Evolutionary conservation across 73 alveolate genomes (phyloP).

Genomic region (Effrenium voratum): DNA sequence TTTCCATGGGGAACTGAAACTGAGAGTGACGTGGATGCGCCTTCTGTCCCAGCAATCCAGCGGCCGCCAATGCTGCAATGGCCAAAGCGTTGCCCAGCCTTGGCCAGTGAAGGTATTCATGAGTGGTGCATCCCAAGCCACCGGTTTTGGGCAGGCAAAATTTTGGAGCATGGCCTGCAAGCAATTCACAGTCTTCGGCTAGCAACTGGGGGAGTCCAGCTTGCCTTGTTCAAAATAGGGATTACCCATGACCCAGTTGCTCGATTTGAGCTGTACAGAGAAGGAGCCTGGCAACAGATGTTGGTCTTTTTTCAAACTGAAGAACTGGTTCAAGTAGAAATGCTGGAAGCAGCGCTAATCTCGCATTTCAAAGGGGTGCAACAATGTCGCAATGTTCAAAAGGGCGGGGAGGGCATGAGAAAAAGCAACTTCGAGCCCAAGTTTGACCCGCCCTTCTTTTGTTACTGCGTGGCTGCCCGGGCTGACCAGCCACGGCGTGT

Average conservation of each 20-base stretch:
- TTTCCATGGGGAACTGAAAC: conserved; percentile 26
- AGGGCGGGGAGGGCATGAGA: conserved; percentile 56
- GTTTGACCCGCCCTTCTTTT: conserved; percentile 1
- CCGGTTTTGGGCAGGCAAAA: background rate
- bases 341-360: conserved; percentile 17
- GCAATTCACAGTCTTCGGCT: background rate
- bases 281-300: background rate
- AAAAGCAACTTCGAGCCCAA: background rate
- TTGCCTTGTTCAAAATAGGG: conserved; percentile 10
- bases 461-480: conserved; percentile 26
- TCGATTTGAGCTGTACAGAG: background rate
- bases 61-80: background rate
- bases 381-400: background rate
- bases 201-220: background rate
- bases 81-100: background rate
- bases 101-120: background rate
- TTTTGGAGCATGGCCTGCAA: background rate
- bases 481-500: background rate
- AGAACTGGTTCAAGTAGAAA: background rate
- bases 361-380: background rate
- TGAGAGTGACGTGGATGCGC: background rate
- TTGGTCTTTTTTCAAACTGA: background rate
- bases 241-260: background rate
- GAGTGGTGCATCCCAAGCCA: too few species aligned
- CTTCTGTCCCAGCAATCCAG: background rate